Evolutionary conservation across 2,329 filamentous ascomycete species (phyloP), one percentile per base, ranked within the genome.

Genomic region (Diaporthe ilicicola): DNA sequence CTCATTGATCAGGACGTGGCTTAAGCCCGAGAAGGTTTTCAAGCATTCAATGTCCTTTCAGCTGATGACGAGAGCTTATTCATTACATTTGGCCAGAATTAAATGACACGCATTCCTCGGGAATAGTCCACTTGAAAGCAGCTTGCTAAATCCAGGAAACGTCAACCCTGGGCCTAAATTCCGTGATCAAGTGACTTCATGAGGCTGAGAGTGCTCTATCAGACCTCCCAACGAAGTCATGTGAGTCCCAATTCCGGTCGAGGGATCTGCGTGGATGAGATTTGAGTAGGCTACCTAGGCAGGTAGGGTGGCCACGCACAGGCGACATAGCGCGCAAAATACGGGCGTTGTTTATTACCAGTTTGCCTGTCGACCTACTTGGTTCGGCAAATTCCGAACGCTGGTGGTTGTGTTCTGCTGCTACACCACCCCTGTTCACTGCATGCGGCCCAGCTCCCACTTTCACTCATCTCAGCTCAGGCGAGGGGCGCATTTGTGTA

Each of bases 401-500:
- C 17, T 24, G 10, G 10, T 62, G 27, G 29, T 42, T 48, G 19
- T 32, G 19, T 32, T 34, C 32, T 62, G 42, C 27, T 19, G 56
- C 56, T 62, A 3, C 42, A 27, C 5, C 3, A 62, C 42, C 56
- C 56, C 56, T 61, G 56, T 15, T 17, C 24, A 15, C 27, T 15
- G 24, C 39, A 1, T 42, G 42, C 27, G 59, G 4, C 27, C 29
- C 19, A 62, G 59, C 59, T 62, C 46, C 59, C 59, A 48, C n/a
- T 48, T 48, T 62, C 19, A 62, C 59, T 48, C 15, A 32, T 34
- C 37, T 39, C 37, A 39, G 13, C 37, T 39, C 37, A 39, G 37
- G 59, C 42, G 29, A 32, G 59, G n/a, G n/a, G 59, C 42, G 27
- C 34, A 17, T 62, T 62, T 48, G 59, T 62, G 59, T 48, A 24